Evolutionary conservation across 2,329 filamentous ascomycete genomes (phyloP), one percentile per base, ranked within the genome.

Genomic region (Pestalotiopsis sp.): DNA sequence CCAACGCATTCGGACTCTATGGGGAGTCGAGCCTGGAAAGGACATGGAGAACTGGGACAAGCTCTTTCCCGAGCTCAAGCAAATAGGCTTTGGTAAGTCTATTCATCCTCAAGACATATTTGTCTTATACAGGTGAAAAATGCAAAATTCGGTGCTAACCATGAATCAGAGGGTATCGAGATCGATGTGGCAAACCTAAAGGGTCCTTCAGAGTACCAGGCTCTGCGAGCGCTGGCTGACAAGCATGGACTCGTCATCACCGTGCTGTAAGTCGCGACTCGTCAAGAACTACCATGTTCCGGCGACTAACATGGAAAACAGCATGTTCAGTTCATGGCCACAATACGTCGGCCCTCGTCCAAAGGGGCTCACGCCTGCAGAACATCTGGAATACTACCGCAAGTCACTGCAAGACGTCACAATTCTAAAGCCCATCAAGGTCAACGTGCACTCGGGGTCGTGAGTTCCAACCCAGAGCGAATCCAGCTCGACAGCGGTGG

Each of bases 361-460:
- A 36, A 4, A 58, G 63, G 0, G 58, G 9, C 68, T 64, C 20
- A 64, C 69, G 2, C 66, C 61, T 1, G 45, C 65, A 1, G 69
- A 68, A 6, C 70, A 72, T 57, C 59, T 72, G 52, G 45, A 68
- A 2, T 66, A 66, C 56, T 71, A 70, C 49, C 66, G 68, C n/a
- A 66, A 66, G 17, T 66, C 71, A 31, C 58, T 73, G 0, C 14
- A 69, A 20, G 66, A 52, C n/a, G 70, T 68, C 12, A 41, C 67
- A 9, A 5, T 65, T 3, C 59, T 73, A 14, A 68, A 66, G 20
- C 65, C 71, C 1, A 31, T 69, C 9, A 72, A 71, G 17, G 49
- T 71, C 2, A 71, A 71, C 45, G 71, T 68, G 0, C 70, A 72
- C 13, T 71, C 71, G 17, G 72, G 72, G 62, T 68, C 64, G 72